Percentiles rank a stretch among this genome's conserved stretches.
phyloP scores from a whole-genome alignment of 1,284 basidiomycete genomes.

The Golubevia sp. region DNA sequence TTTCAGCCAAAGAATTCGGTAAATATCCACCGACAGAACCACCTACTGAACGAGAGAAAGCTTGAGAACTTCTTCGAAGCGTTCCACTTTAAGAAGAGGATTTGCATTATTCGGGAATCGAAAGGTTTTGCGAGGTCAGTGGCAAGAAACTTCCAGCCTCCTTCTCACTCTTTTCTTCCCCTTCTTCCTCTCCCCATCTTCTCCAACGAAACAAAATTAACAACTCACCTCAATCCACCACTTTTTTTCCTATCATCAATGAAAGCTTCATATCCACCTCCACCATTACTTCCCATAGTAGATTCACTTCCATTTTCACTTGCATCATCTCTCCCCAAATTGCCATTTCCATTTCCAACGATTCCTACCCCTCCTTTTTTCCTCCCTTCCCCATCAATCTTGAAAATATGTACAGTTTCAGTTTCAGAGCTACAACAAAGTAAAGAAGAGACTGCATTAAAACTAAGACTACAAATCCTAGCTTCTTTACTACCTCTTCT shows the following conservation, averaged over 20 bases:
- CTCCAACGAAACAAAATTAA: neutral
- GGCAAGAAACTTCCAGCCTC: too few species aligned
- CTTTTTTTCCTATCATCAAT: constrained; percentile 53
- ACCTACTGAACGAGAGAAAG: constrained; percentile 30
- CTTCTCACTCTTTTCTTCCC: too few species aligned
- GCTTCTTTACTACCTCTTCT: constrained; percentile 84
- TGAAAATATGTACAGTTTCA: constrained; percentile 97
- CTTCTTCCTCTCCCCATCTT: too few species aligned
- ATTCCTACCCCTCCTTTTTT: constrained; percentile 23
- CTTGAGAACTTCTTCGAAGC: constrained; percentile 73
- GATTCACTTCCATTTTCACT: too few species aligned
- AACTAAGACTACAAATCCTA: constrained; percentile 86
- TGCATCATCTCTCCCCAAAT: constrained; percentile 2
- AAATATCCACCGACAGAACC: constrained; percentile 82
- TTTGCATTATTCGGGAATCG: too few species aligned
- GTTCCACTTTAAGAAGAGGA: constrained; percentile 66
- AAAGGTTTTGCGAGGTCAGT: too few species aligned
- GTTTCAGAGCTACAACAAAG: constrained; percentile 89
- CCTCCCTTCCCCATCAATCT: constrained; percentile 66
- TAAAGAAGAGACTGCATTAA: constrained; percentile 81
- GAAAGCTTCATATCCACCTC: constrained; percentile 62
- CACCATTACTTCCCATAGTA: too few species aligned
- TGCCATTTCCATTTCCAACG: neutral
- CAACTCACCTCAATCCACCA: constrained; percentile 15
- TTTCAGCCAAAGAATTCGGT: constrained; percentile 86